phyloP scores from a whole-genome alignment of 1,284 basidiomycete genomes.

The Boletus sp. region DNA sequence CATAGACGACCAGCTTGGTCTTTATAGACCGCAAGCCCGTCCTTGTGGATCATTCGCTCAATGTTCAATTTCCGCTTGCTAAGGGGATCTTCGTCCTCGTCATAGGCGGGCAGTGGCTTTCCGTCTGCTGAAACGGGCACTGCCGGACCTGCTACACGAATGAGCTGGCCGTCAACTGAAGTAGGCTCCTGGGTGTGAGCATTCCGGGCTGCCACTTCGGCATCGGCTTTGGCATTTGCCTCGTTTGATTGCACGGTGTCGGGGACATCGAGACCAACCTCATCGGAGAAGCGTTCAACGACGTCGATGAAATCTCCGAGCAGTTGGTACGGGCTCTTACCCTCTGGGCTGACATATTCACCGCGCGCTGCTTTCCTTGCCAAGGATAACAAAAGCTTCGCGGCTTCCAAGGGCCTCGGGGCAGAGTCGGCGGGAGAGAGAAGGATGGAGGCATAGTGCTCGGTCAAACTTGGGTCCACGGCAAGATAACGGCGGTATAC shows the following conservation, averaged over 20 bases:
- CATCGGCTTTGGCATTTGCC: conserved; percentile 42
- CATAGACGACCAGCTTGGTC: conserved; percentile 96
- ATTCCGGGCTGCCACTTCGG: conserved; percentile 38
- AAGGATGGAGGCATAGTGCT: conserved; percentile 77
- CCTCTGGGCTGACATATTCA: conserved; percentile 84
- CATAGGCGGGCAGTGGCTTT: conserved; percentile 51
- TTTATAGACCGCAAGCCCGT: conserved; percentile 86
- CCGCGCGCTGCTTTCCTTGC: conserved; percentile 82
- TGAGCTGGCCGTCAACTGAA: conserved; percentile 58
- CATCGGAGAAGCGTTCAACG: conserved; percentile 87
- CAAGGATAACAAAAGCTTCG: conserved; percentile 83
- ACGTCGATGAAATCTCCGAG: conserved; percentile 92
- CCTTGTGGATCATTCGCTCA: conserved; percentile 77
- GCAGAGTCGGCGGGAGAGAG: conserved; percentile 61
- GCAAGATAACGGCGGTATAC: conserved; percentile 90
- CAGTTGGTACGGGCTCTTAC: conserved; percentile 94
- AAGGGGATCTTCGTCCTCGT: conserved; percentile 81
- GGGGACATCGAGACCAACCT: conserved; percentile 87
- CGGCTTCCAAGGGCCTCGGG: conserved; percentile 89
- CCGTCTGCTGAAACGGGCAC: conserved; percentile 50
- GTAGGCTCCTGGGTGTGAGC: conserved; percentile 41
- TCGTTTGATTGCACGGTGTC: conserved; percentile 57
- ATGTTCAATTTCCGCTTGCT: conserved; percentile 79
- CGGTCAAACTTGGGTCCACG: conserved; percentile 82
- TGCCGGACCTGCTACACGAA: conserved; percentile 73